Evolutionary conservation across 306 rosid genomes (phyloP), one percentile per base, ranked within the genome.

Genomic region (barrel medic (Medicago truncatula)): DNA sequence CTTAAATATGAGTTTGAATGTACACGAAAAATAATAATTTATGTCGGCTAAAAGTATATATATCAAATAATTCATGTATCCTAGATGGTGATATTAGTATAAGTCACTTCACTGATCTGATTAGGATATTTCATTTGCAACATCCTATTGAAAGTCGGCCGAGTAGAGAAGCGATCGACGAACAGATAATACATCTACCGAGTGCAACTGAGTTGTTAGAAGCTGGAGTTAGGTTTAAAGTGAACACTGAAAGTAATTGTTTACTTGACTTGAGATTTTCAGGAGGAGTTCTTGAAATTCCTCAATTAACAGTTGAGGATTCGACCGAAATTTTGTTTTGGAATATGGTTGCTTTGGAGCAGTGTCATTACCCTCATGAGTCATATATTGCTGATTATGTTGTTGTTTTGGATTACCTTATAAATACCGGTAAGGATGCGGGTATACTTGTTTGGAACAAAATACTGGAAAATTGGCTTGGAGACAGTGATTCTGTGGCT

Each of bases 331-430:
- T 36, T 23, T 49, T 81, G 74, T 73, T 80, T 36, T 75, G 73
- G 5, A 84, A 84, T 52, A 23, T 84, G 54, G 43, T 80, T 17
- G 85, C 87, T 17, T 47, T 84, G 28, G 83, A 80, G 81, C 78
- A 61, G 28, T 81, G 83, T 40, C 50, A 73, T 28, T 77, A 73
- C 52, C 80, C 83, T 57, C 0, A 2, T 0, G 46, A 73, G 0
- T 31, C 80, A 11, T 84, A 73, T 36, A 4, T 80, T 74, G 73
- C 60, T 0, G 75, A 84, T 58, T 77, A 80, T 49, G 59, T 73
- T 61, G 25, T 9, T 39, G 34, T 76, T 17, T 67, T 60, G 77
- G 39, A 73, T 16, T 61, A 67, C 64, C 83, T 80, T 68, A 50
- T 77, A 15, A 73, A 77, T 74, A 77, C 62, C 0, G 1, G 41